phyloP scores from a whole-genome alignment of 73 alveolate species.

The Effrenium voratum region DNA sequence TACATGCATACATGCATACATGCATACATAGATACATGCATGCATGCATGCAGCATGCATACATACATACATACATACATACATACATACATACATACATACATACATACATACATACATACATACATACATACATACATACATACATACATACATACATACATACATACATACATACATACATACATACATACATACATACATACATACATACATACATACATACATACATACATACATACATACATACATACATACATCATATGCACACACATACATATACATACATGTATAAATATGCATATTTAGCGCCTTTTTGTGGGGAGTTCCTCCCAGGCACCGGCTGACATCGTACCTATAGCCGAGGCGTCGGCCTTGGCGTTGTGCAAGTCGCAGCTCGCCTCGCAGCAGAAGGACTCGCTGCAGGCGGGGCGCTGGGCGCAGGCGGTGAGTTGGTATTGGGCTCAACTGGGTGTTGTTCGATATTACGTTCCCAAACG shows the following conservation, averaged over 20 bases:
- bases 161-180: not conserved
- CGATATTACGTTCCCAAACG: too few species aligned
- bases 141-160: not conserved
- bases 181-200: not conserved
- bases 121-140: too few species aligned
- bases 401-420: slow-evolving; percentile 30
- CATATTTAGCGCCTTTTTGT: not conserved
- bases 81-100: not conserved
- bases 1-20: too few species aligned
- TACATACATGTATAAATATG: too few species aligned
- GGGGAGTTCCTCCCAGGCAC: not conserved
- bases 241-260: not conserved
- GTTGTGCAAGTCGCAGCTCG: slow-evolving; percentile 52
- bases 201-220: not conserved
- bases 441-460: too few species aligned
- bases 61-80: not conserved
- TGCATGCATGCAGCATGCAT: not conserved
- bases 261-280: not conserved
- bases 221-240: not conserved
- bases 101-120: too few species aligned
- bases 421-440: slow-evolving; percentile 35
- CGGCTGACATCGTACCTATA: not conserved
- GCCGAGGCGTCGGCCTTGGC: not conserved
- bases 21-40: too few species aligned
- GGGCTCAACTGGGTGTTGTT: too few species aligned